These are phyloP conservation scores for Dactylellina parvicollis DNA, from an alignment of 2,329 filamentous ascomycete genomes.

Conservation along the genomic window DNA sequence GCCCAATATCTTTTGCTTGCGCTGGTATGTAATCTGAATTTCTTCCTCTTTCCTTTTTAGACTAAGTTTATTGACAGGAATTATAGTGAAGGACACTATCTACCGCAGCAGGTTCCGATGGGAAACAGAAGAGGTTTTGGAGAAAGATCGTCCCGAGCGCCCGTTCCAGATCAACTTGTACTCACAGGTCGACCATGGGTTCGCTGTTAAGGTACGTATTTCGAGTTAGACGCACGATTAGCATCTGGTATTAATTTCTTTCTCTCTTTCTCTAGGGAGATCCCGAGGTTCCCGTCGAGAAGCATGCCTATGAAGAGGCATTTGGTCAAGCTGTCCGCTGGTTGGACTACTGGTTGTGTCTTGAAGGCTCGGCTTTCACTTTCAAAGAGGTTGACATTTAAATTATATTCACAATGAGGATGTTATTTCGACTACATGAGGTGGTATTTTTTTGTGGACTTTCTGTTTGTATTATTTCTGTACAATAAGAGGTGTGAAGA, in stretches of 20 bases:
- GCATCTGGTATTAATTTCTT: background rate
- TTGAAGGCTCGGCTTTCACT: background rate
- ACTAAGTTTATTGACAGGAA: conserved; percentile 24
- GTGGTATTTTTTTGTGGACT: too few relatives aligned
- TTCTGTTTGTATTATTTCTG: too few relatives aligned
- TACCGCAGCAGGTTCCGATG: conserved; percentile 69
- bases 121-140: conserved; percentile 70
- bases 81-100: conserved; percentile 68
- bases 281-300: background rate
- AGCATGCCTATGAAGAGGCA: conserved; percentile 80
- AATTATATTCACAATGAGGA: too few relatives aligned
- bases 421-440: too few relatives aligned
- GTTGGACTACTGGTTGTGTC: conserved; percentile 71
- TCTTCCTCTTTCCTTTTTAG: background rate
- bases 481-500: too few relatives aligned
- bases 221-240: conserved; percentile 58
- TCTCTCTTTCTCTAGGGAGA: background rate
- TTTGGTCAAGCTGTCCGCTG: conserved; percentile 80
- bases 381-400: too few relatives aligned
- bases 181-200: conserved; percentile 77
- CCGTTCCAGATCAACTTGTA: conserved; percentile 82
- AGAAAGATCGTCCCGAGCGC: conserved; percentile 62
- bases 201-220: conserved; percentile 70
- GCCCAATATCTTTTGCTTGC: conserved; percentile 71
- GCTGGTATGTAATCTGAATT: conserved; percentile 64